Evolutionary conservation across 768 basidiomycete species (phyloP).

Genomic region (Russula earlei): DNA sequence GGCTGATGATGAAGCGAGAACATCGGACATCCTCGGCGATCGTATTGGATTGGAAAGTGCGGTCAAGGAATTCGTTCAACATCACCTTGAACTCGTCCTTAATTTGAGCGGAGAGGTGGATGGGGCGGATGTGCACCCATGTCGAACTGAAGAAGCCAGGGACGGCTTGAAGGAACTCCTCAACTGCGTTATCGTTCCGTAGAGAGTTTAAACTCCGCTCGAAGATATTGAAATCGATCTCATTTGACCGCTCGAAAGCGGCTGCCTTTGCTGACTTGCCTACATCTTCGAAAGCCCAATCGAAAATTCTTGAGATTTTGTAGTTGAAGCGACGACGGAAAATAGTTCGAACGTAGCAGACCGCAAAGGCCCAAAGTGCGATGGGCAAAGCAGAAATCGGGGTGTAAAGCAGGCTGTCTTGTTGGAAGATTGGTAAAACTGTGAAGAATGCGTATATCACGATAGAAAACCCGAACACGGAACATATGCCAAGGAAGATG

Average conservation of each 20-base stretch:
- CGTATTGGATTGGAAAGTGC: background rate
- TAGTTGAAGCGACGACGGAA: background rate
- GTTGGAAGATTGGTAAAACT: background rate
- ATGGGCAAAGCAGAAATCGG: background rate
- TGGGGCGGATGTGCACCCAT: fast-evolving
- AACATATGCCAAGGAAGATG: background rate
- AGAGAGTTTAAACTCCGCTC: background rate
- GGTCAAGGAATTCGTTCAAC: background rate
- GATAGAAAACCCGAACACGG: background rate
- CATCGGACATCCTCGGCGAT: background rate
- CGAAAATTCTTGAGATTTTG: background rate
- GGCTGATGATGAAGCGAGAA: background rate
- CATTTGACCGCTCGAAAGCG: background rate
- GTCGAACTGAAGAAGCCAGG: background rate
- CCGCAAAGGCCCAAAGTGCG: background rate
- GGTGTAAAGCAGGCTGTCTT: background rate
- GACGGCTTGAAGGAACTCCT: background rate
- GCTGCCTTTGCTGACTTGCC: background rate
- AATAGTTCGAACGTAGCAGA: background rate
- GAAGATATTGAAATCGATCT: background rate
- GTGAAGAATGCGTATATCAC: background rate
- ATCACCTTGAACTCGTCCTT: background rate
- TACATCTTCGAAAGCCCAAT: background rate
- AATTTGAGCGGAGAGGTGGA: background rate
- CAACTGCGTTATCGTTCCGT: background rate